Conservation (phyloP, 2,329 filamentous ascomycete species). For the Colletotrichum abscissum region DNA sequence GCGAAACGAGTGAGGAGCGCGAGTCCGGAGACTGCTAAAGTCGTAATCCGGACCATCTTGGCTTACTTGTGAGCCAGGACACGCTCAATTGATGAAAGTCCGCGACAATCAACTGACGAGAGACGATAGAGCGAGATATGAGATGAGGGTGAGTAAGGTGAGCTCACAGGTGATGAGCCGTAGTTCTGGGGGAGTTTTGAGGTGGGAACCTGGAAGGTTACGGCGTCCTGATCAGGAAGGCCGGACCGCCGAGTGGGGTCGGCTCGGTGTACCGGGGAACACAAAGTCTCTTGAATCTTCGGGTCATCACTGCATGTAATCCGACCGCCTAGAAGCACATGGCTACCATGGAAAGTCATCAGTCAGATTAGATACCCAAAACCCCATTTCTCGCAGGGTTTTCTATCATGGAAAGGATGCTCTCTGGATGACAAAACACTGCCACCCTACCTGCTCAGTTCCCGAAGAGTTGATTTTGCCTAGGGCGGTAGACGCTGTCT, state of each 20-base stretch:
- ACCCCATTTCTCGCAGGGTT: no score
- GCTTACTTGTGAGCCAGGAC: background rate
- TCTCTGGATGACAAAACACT: no score
- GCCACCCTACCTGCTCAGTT: no score
- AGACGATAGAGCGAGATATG: background rate
- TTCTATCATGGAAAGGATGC: no score
- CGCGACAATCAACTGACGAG: background rate
- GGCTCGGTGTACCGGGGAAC: background rate
- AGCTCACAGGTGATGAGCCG: no score
- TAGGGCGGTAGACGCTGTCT: no score
- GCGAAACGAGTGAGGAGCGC: conserved; percentile 14
- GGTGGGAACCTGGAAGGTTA: background rate
- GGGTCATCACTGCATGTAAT: background rate
- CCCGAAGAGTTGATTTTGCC: no score
- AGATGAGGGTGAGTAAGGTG: background rate
- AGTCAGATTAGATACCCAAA: no score
- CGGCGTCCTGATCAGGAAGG: conserved; percentile 9
- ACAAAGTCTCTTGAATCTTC: background rate
- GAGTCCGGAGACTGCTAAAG: conserved; percentile 10
- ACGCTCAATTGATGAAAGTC: background rate
- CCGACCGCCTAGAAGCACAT: background rate
- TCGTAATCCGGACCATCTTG: conserved; percentile 7
- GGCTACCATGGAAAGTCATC: fast-evolving
- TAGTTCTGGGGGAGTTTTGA: background rate
- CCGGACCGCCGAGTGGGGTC: background rate